Conservation (phyloP, 371 early-diverging fungal species). For the Capniomyces stellatus region DNA sequence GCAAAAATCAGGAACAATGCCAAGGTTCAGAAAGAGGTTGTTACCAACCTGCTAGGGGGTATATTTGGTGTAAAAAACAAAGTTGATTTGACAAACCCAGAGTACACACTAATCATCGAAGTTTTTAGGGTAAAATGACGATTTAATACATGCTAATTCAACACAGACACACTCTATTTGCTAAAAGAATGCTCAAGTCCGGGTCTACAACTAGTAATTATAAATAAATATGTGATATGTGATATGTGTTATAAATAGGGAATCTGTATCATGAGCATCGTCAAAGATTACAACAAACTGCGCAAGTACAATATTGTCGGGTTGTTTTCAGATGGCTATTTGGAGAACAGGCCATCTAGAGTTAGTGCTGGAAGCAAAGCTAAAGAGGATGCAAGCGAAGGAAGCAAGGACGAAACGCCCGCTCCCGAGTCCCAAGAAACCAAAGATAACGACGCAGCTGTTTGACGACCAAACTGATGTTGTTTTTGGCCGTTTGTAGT, state of each 20-base stretch:
- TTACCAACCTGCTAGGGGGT: constrained; percentile 21
- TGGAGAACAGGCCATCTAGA: not conserved
- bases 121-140: constrained; percentile 13
- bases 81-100: constrained; percentile 22
- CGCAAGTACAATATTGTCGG: constrained; percentile 4
- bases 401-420: too few species aligned
- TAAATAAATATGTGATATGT: too few species aligned
- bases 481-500: too few species aligned
- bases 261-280: constrained; percentile 20
- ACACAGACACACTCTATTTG: too few species aligned
- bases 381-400: too few species aligned
- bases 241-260: constrained; percentile 10
- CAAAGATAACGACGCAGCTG: too few species aligned
- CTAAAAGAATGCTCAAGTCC: too few species aligned
- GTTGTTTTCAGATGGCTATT: not conserved
- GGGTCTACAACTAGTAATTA: too few species aligned
- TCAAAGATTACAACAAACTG: constrained; percentile 20
- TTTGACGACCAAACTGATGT: too few species aligned
- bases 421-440: too few species aligned
- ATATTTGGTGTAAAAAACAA: constrained; percentile 22
- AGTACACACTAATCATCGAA: constrained; percentile 22
- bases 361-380: too few species aligned
- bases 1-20: constrained; percentile 25
- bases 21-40: constrained; percentile 17
- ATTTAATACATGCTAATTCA: too few species aligned